Conservation (phyloP, 306 rosid genomes). For the Quillaja saponaria region DNA sequence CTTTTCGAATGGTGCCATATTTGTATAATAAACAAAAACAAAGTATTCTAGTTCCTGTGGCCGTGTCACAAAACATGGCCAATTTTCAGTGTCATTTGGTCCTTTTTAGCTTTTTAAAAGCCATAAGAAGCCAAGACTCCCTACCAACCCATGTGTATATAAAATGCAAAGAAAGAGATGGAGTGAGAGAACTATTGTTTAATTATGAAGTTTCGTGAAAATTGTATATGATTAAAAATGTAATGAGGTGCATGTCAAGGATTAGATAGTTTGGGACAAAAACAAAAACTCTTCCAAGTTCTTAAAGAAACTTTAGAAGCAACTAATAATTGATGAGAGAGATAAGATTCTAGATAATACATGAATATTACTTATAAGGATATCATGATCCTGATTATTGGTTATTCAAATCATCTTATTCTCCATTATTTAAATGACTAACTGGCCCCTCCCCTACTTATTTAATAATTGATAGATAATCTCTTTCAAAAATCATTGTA, state of each 20-base stretch:
- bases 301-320: constrained; percentile 35
- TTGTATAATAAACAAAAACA: constrained; percentile 20
- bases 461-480: neutral
- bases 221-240: constrained; percentile 11
- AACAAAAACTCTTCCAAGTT: constrained; percentile 16
- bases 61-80: too few species aligned
- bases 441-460: constrained; percentile 15
- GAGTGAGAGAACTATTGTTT: constrained; percentile 7
- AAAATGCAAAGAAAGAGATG: constrained; percentile 5
- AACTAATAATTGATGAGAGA: constrained; percentile 41
- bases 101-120: constrained; percentile 31
- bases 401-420: constrained; percentile 23
- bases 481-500: constrained; percentile 21
- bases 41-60: too few species aligned
- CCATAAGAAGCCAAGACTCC: constrained; percentile 26
- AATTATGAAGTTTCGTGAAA: constrained; percentile 27
- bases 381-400: constrained; percentile 31
- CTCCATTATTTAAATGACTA: constrained; percentile 14
- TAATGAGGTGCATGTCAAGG: constrained; percentile 30
- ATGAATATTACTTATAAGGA: constrained; percentile 36
- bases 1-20: constrained; percentile 34
- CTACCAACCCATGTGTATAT: constrained; percentile 2
- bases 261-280: constrained; percentile 36
- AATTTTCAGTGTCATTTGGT: too few species aligned
- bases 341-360: constrained; percentile 32